Evolutionary conservation across 139 green algal genomes (phyloP).

Genomic region (Ettlia oleoabundans): DNA sequence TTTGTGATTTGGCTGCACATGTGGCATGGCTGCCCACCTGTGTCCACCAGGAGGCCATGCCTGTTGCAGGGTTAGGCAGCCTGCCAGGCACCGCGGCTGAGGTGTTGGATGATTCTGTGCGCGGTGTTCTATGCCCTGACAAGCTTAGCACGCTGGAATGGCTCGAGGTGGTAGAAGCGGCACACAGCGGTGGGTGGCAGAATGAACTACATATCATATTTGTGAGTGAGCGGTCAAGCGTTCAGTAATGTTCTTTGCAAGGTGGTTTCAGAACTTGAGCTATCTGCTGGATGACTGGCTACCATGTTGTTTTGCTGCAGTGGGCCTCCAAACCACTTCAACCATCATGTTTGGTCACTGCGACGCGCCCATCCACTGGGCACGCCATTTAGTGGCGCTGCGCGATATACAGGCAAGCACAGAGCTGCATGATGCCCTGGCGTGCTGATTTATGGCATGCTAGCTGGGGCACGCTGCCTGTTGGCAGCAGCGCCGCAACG

Average conservation of each 20-base stretch:
- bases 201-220: too few species aligned
- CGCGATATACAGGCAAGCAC: too few species aligned
- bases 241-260: too few species aligned
- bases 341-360: constrained; percentile 94
- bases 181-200: constrained; percentile 57
- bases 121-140: constrained; percentile 83
- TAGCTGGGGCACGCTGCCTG: too few species aligned
- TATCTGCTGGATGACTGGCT: not conserved
- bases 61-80: constrained; percentile 79
- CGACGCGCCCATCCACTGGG: constrained; percentile 70
- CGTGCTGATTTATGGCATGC: too few species aligned
- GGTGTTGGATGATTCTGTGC: constrained; percentile 78
- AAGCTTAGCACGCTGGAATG: constrained; percentile 78
- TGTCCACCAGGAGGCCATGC: too few species aligned
- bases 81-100: constrained; percentile 92
- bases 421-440: too few species aligned
- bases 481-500: too few species aligned
- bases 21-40: too few species aligned
- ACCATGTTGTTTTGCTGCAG: not conserved
- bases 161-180: constrained; percentile 64
- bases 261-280: too few species aligned
- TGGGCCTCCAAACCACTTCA: constrained; percentile 81
- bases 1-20: too few species aligned
- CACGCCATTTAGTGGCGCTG: constrained; percentile 74
- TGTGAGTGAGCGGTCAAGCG: too few species aligned